phyloP scores from a whole-genome alignment of 2,329 filamentous ascomycete genomes.

The Pestalotiopsis sp. region DNA sequence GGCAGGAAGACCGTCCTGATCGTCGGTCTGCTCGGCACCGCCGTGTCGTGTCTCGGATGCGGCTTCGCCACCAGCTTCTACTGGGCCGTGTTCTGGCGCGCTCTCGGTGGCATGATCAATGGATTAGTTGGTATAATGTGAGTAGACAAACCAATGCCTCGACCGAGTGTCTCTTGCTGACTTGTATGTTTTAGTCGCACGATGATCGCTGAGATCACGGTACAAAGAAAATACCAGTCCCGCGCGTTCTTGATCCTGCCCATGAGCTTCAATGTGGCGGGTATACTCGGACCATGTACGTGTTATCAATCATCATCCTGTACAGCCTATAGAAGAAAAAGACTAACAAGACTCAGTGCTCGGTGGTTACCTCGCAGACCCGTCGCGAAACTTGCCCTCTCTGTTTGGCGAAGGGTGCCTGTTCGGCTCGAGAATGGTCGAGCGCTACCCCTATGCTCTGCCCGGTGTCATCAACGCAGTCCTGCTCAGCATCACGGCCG shows the following conservation, averaged over 20 bases:
- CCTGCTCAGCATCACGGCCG: constrained; percentile 56
- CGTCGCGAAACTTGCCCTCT: constrained; percentile 58
- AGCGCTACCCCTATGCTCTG: constrained; percentile 65
- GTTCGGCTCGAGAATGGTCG: constrained; percentile 65
- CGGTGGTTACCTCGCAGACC: constrained; percentile 70
- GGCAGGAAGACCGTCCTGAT: constrained; percentile 72
- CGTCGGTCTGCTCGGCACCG: constrained; percentile 67
- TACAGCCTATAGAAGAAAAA: neutral
- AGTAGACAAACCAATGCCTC: constrained; percentile 19
- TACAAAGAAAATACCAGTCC: constrained; percentile 48
- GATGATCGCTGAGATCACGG: constrained; percentile 50
- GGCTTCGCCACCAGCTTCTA: constrained; percentile 69
- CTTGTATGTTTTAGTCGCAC: constrained; percentile 33
- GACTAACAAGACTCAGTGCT: constrained; percentile 38
- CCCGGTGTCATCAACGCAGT: constrained; percentile 67
- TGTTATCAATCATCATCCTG: constrained; percentile 5
- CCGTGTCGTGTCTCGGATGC: constrained; percentile 68
- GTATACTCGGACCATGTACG: constrained; percentile 45
- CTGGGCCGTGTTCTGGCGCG: constrained; percentile 65
- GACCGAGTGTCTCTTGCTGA: neutral
- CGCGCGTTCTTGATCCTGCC: constrained; percentile 47
- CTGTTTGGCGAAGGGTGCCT: constrained; percentile 61
- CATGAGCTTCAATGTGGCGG: constrained; percentile 49
- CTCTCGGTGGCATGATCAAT: constrained; percentile 59
- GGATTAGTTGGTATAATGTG: constrained; percentile 50